A percentile compares a stretch with the other conserved stretches of the same genome.
Conservation (phyloP, 2,329 filamentous ascomycete species). For the Ambrosiella cleistominuta region DNA sequence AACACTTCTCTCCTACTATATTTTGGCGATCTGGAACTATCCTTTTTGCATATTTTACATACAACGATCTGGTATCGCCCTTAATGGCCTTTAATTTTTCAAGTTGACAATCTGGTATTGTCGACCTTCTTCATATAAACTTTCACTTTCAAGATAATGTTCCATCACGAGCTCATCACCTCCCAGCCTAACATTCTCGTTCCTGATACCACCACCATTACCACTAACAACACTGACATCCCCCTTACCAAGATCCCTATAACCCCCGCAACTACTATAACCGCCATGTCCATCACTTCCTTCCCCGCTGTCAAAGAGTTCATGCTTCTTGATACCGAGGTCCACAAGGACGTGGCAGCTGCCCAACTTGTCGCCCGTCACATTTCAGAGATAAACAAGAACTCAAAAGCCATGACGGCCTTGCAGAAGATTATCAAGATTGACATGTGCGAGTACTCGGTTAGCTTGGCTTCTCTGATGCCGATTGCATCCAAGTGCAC, state of each 20-base stretch:
- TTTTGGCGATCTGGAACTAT: too few species aligned
- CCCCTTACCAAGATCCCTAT: background rate
- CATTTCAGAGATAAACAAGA: background rate
- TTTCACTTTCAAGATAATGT: too few species aligned
- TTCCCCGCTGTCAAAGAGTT: slow-evolving; percentile 2
- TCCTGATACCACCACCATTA: background rate
- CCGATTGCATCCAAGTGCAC: background rate
- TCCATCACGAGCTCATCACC: too few species aligned
- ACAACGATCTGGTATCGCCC: too few species aligned
- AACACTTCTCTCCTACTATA: too few species aligned
- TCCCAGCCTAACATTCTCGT: too few species aligned
- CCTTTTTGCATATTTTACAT: too few species aligned
- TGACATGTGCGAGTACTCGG: slow-evolving; percentile 1
- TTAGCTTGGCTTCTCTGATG: background rate
- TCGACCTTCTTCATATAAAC: too few species aligned
- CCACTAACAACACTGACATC: background rate
- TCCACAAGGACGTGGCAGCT: background rate
- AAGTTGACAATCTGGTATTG: too few species aligned
- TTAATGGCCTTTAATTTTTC: too few species aligned
- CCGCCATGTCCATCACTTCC: background rate
- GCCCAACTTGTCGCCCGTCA: slow-evolving; percentile 8
- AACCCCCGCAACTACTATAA: background rate
- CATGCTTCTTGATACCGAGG: background rate
- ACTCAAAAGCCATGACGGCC: background rate
- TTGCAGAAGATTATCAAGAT: background rate